A percentile compares a stretch with the other conserved stretches of the same genome.
Evolutionary conservation across 371 early-diverging fungal genomes (phyloP).

Genomic region (Choanephora cucurbitarum): DNA sequence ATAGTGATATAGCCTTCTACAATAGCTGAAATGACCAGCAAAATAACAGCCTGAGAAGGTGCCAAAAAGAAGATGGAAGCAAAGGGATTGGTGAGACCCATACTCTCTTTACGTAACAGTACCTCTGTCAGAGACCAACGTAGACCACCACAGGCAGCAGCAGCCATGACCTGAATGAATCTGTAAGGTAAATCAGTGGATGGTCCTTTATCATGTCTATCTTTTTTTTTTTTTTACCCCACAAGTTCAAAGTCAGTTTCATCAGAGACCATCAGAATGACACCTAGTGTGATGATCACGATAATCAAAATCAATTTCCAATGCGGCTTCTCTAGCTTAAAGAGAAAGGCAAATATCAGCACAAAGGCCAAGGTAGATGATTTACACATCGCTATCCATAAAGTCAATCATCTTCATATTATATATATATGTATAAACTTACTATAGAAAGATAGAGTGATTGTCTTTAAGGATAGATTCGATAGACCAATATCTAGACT

Average conservation of each 20-base stretch:
- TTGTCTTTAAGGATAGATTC: conserved; percentile 79
- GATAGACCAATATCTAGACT: conserved; percentile 91
- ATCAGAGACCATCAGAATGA: conserved; percentile 83
- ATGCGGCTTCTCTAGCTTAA: conserved; percentile 78
- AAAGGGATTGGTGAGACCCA: conserved; percentile 83
- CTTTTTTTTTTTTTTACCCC: no score
- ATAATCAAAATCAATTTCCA: conserved; percentile 73
- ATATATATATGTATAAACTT: conserved; percentile 19
- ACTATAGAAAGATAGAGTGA: conserved; percentile 90
- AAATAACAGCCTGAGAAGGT: conserved; percentile 71
- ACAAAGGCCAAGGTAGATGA: conserved; percentile 88
- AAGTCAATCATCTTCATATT: no score
- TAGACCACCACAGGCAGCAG: conserved; percentile 84
- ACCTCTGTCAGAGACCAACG: conserved; percentile 91
- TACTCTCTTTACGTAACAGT: conserved; percentile 69
- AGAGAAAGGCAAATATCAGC: conserved; percentile 84
- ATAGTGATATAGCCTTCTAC: conserved; percentile 66
- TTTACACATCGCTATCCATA: conserved; percentile 82
- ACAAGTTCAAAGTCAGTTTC: conserved; percentile 73
- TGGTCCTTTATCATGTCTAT: no score
- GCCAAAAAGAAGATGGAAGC: conserved; percentile 76
- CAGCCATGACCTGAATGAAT: conserved; percentile 66
- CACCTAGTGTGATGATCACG: conserved; percentile 75
- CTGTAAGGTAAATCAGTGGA: no score
- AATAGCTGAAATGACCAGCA: conserved; percentile 62